Percentiles rank a stretch among this genome's conserved stretches.
Evolutionary conservation across 768 basidiomycete genomes (phyloP).

Genomic region (Favolaschia claudopus): DNA sequence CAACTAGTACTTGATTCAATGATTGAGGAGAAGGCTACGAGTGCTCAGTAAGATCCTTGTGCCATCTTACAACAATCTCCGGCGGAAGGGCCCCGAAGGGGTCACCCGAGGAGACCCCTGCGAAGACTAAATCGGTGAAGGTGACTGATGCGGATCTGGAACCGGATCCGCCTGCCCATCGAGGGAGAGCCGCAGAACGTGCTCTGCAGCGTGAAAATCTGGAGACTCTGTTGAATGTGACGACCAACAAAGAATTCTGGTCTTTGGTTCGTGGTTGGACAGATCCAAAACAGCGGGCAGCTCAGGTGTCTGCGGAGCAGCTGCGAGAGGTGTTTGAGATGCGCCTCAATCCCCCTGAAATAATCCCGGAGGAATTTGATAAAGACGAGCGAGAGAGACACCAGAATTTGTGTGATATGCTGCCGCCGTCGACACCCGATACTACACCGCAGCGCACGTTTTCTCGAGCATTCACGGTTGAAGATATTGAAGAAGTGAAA

Average conservation of each 20-base stretch:
- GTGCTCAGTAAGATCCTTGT: no score
- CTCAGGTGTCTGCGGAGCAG: neutral
- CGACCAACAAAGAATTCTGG: no score
- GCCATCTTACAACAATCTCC: no score
- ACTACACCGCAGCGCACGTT: neutral
- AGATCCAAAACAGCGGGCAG: neutral
- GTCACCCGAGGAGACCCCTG: neutral
- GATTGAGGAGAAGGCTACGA: no score
- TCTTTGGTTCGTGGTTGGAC: slow-evolving; percentile 5
- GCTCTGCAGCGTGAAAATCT: no score
- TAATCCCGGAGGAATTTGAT: slow-evolving; percentile 1
- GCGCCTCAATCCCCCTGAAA: slow-evolving; percentile 2
- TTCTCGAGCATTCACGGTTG: slow-evolving; percentile 2
- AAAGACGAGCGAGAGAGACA: slow-evolving; percentile 3
- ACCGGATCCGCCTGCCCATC: no score
- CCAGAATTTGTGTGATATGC: neutral
- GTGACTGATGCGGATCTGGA: no score
- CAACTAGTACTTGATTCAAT: no score
- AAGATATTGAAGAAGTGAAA: slow-evolving; percentile 3
- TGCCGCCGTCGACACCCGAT: neutral
- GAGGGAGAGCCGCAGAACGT: no score
- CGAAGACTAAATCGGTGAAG: neutral
- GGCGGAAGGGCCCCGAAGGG: no score
- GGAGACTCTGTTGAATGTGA: no score
- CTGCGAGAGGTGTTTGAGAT: neutral